phyloP scores from a whole-genome alignment of 2,329 filamentous ascomycete species.

The Tolypocladium sp. region DNA sequence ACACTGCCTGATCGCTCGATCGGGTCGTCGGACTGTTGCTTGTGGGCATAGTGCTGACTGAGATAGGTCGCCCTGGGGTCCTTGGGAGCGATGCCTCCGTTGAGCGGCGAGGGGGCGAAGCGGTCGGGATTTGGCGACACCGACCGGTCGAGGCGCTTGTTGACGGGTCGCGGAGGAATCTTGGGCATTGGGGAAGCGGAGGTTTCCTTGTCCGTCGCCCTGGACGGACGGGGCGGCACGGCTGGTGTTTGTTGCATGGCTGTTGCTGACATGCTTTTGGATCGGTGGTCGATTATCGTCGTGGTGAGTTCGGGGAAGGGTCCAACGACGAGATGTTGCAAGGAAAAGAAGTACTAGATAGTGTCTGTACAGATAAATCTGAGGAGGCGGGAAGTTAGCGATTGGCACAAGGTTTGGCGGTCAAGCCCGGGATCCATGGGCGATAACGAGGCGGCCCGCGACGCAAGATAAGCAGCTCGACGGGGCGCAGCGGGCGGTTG shows the following conservation, averaged over 20 bases:
- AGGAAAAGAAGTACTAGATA: not conserved
- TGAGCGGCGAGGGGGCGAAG: slow-evolving; percentile 80
- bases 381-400: not conserved
- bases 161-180: slow-evolving; percentile 68
- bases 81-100: slow-evolving; percentile 53
- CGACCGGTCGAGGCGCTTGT: slow-evolving; percentile 65
- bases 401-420: not conserved
- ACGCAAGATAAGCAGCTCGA: slow-evolving; percentile 5
- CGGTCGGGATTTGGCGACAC: slow-evolving; percentile 68
- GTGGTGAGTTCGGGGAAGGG: not conserved
- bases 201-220: slow-evolving; percentile 37
- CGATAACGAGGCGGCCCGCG: not conserved
- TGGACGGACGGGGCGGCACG: slow-evolving; percentile 48
- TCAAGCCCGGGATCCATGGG: not conserved
- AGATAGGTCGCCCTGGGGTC: slow-evolving; percentile 26
- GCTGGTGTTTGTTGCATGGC: slow-evolving; percentile 40
- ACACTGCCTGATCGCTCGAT: slow-evolving; percentile 65
- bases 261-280: slow-evolving; percentile 36
- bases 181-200: slow-evolving; percentile 42
- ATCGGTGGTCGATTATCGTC: not conserved
- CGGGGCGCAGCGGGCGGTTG: not conserved
- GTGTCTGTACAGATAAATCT: not conserved
- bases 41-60: slow-evolving; percentile 22
- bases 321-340: not conserved
- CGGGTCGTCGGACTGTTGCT: slow-evolving; percentile 28